These are phyloP conservation scores for Ogataea paradorogensis DNA, from an alignment of 805 yeast genomes.

Conservation along the genomic window DNA sequence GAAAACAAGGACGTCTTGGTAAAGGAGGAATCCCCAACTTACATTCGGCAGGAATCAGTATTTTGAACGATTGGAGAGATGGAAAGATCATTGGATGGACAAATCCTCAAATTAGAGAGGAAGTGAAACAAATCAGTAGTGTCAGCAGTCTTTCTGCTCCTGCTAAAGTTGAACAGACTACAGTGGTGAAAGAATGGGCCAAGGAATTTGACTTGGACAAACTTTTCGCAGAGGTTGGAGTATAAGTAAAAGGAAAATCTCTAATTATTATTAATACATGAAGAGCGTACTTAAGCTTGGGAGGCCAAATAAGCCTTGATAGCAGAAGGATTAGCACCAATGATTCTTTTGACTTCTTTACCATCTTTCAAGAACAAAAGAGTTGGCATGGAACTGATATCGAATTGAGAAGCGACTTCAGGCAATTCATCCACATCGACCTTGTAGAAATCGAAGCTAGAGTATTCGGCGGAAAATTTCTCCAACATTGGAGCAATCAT, in stretches of 20 bases:
- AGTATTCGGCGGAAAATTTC: conserved; percentile 67
- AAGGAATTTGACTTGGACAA: conserved; percentile 91
- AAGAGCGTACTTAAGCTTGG: conserved; percentile 24
- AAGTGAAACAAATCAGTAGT: conserved; percentile 30
- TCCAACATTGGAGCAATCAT: conserved; percentile 93
- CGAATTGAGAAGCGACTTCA: conserved; percentile 67
- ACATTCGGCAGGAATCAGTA: conserved; percentile 75
- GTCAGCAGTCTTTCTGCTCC: conserved; percentile 39
- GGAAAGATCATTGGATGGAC: conserved; percentile 94
- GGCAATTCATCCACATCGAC: conserved; percentile 87
- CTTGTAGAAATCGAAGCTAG: conserved; percentile 74
- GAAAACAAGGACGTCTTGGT: conserved; percentile 87
- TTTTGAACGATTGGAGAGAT: conserved; percentile 95
- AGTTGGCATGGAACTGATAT: conserved; percentile 59
- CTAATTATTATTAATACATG: conserved; percentile 3
- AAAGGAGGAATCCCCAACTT: conserved; percentile 92
- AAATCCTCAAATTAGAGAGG: conserved; percentile 46
- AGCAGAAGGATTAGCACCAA: conserved; percentile 88
- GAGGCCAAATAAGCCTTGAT: conserved; percentile 57
- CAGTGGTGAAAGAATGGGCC: conserved; percentile 88
- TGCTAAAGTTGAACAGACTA: conserved; percentile 57
- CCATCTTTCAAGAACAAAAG: conserved; percentile 79
- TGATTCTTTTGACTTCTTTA: conserved; percentile 69
- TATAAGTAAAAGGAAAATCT: conserved; percentile 16
- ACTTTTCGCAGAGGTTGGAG: conserved; percentile 47